A percentile compares a stretch with the other conserved stretches of the same genome.
These are phyloP conservation scores for Erodium texanum DNA, from an alignment of 441 rosid genomes.

Conservation along the genomic window DNA sequence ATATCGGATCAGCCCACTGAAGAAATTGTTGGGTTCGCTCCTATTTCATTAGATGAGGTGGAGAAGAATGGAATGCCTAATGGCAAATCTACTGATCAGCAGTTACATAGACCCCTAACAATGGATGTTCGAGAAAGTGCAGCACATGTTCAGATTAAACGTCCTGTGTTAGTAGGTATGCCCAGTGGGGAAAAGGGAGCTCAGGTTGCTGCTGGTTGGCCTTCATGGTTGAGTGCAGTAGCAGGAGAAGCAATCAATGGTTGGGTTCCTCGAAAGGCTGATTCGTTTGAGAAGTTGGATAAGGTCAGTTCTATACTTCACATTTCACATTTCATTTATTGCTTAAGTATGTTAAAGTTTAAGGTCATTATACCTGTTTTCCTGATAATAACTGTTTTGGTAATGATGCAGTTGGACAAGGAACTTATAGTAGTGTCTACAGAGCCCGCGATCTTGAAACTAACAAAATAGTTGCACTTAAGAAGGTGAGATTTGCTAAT, in stretches of 20 bases:
- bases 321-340: not conserved
- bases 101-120: constrained; percentile 20
- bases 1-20: constrained; percentile 26
- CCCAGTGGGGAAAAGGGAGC: constrained; percentile 77
- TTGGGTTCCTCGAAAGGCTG: constrained; percentile 93
- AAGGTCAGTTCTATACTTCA: constrained; percentile 43
- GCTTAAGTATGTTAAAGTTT: not conserved
- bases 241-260: constrained; percentile 95
- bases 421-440: constrained; percentile 92
- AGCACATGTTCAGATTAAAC: constrained; percentile 30
- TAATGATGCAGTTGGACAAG: constrained; percentile 79
- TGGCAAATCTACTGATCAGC: constrained; percentile 23
- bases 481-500: constrained; percentile 91
- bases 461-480: constrained; percentile 85
- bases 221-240: constrained; percentile 86
- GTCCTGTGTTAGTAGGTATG: constrained; percentile 54
- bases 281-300: constrained; percentile 92
- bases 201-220: constrained; percentile 98
- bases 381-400: constrained; percentile 14
- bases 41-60: constrained; percentile 36
- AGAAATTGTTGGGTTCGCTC: constrained; percentile 21
- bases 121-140: constrained; percentile 23
- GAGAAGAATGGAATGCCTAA: constrained; percentile 40
- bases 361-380: not conserved
- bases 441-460: constrained; percentile 92